Conservation (phyloP, 2,329 filamentous ascomycete species). For the Pseudocercospora musae region DNA sequence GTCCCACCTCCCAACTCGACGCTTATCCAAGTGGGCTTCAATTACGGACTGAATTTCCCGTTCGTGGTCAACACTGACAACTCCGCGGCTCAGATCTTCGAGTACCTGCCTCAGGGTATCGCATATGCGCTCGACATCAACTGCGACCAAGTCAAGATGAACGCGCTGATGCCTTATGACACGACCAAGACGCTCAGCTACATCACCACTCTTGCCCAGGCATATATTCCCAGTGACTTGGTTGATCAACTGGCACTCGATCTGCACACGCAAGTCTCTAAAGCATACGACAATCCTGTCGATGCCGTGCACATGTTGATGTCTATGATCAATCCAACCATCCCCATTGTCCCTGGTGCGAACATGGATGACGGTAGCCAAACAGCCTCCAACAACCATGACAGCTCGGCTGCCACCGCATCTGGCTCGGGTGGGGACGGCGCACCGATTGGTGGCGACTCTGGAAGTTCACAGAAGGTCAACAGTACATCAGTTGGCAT, state of each 20-base stretch:
- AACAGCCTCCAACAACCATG: constrained; percentile 41
- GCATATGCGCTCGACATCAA: constrained; percentile 57
- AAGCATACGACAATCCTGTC: constrained; percentile 68
- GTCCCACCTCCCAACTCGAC: constrained; percentile 60
- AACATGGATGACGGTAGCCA: constrained; percentile 42
- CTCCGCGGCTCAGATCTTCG: constrained; percentile 81
- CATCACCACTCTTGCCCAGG: constrained; percentile 71
- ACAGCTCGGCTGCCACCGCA: constrained; percentile 37
- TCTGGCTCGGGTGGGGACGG: constrained; percentile 40
- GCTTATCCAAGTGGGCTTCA: constrained; percentile 81
- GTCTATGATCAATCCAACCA: constrained; percentile 76
- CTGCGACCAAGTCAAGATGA: constrained; percentile 58
- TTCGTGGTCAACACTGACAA: constrained; percentile 71
- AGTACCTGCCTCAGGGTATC: constrained; percentile 69
- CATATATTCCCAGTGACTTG: constrained; percentile 46
- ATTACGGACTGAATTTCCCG: constrained; percentile 73
- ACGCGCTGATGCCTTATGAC: constrained; percentile 72
- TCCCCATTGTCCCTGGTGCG: constrained; percentile 61
- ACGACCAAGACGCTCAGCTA: constrained; percentile 67
- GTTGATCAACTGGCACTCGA: constrained; percentile 61
- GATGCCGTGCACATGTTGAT: constrained; percentile 69
- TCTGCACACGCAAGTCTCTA: constrained; percentile 67
- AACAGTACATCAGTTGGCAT: constrained; percentile 66
- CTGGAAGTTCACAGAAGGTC: constrained; percentile 53
- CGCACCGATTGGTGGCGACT: constrained; percentile 50